Conservation (phyloP, 345 rosid genomes). For the Linum usitatissimum region DNA sequence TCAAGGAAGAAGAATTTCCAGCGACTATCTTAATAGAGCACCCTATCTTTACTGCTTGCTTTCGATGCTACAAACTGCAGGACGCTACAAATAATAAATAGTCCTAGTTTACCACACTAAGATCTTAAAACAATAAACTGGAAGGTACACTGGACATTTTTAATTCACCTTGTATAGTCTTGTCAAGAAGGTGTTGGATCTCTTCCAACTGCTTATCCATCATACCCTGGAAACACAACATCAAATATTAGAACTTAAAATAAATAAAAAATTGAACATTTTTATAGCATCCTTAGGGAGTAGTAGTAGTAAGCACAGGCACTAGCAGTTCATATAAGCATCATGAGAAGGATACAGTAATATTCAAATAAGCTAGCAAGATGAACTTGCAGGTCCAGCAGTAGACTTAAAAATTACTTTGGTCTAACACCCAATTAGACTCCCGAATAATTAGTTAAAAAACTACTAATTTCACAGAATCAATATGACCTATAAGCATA, state of each 20-base stretch:
- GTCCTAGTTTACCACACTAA: too few relatives aligned
- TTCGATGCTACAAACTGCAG: too few relatives aligned
- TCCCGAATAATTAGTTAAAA: too few relatives aligned
- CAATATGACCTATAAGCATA: background rate
- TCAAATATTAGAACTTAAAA: background rate
- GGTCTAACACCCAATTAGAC: background rate
- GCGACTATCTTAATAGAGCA: too few relatives aligned
- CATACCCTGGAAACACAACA: slow-evolving; percentile 37
- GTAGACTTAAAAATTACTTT: background rate
- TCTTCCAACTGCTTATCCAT: slow-evolving; percentile 49
- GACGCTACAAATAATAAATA: too few relatives aligned
- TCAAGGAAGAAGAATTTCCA: too few relatives aligned
- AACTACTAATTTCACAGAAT: background rate
- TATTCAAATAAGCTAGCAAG: background rate
- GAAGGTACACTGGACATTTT: background rate
- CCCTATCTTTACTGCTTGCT: too few relatives aligned
- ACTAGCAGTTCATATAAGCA: background rate
- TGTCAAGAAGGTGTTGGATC: slow-evolving; percentile 66
- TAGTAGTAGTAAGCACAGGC: slow-evolving; percentile 7
- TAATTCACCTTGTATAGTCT: slow-evolving; percentile 61
- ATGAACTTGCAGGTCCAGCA: background rate
- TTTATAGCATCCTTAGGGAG: background rate
- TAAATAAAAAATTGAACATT: background rate
- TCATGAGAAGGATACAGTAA: background rate
- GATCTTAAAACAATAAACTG: too few relatives aligned